Evolutionary conservation across 2,329 filamentous ascomycete genomes (phyloP), one percentile per base, ranked within the genome.

Genomic region (Trichoderma lentiforme): DNA sequence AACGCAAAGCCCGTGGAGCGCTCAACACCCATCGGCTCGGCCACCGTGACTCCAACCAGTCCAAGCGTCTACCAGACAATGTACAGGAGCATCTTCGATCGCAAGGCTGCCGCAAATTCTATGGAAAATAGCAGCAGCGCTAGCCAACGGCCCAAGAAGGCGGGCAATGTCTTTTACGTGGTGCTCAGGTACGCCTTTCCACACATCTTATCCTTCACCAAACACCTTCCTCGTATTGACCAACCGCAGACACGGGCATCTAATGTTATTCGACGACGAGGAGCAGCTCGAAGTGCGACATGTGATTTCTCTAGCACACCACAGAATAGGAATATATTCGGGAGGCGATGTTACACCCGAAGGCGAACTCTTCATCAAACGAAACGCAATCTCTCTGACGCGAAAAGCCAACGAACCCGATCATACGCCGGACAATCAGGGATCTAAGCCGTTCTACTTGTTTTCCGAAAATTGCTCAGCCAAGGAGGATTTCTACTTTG

Each of bases 401-500:
- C 88, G 93, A 76, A 91, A 88, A 77, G 80, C 82, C 39, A 85
- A 87, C 36, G 84, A 84, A 30, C 83, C 84, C 30, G 89, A 91
- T 18, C 76, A 86, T 32, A 83, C 86, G 3, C 86, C 88, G 4
- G 89, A 91, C 74, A 83, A 81, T 47, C 85, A 84, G 39, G 78
- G 87, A 3, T 91, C 93, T 7, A 95, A 93, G 76, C 94, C 96
- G 0, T 98, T 98, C 82, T 98, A 91, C 78, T 85, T 99, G 5
- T 99, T 98, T 81, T 97, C 93, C 0, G 94, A 98, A 75, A 97
- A 97, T 78, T 93, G 93, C 80, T 97, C 95, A 0, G 94, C 96
- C 61, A 99, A 99, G 81, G 96, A 99, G 81, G 96, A 99, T 80
- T 98, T 99, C 82, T 99, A 99, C 81, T 95, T 97, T 81, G 93